Evolutionary conservation across 441 rosid species (phyloP), one percentile per base, ranked within the genome.

Genomic region (Adansonia madagascariensis): DNA sequence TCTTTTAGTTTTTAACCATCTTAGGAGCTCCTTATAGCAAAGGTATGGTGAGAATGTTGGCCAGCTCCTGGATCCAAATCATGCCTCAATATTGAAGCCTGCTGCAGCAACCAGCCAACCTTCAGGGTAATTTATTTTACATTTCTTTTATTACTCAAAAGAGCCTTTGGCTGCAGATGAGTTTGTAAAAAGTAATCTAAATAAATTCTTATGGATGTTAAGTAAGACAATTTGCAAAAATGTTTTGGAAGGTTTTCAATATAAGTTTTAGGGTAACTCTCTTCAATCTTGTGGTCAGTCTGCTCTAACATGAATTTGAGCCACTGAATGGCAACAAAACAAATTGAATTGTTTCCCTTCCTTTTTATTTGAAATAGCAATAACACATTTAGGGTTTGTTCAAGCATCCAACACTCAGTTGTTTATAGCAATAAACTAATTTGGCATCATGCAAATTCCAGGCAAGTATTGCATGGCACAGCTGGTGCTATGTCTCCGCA

Each of bases 391-490:
- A 10, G 31, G 22, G 49, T 35, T 53, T 71, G 62, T 35, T 71
- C 24, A 17, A 31, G 46, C 60, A 71, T 71, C 63, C 17, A 5
- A 6, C 5, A 5, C 31, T 17, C 35, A 0, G 17, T 71, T 71
- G 31, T 55, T 53, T 71, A 35, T 20, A 10, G 31, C 17, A 9
- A 53, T 71, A 35, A 71, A 17, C 63, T 6, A 27, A 63, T 63
- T 63, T 17, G 60, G 62, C 41, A n/a, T 78, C 76, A 14, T 68
- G 47, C 53, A 77, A 65, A 78, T 83, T 80, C 87, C 85, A 92
- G 99, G 93, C 99, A 93, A 88, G 92, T 88, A 61, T 80, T 95
- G 84, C 98, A 93, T 86, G 89, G 91, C 75, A 65, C 91, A 22
- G 81, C 92, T 52, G 94, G 94, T 76, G 93, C 85, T 61, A 91